Evolutionary conservation across 1,284 basidiomycete genomes (phyloP), one percentile per base, ranked within the genome.

Genomic region (Porphyrellus sp.): DNA sequence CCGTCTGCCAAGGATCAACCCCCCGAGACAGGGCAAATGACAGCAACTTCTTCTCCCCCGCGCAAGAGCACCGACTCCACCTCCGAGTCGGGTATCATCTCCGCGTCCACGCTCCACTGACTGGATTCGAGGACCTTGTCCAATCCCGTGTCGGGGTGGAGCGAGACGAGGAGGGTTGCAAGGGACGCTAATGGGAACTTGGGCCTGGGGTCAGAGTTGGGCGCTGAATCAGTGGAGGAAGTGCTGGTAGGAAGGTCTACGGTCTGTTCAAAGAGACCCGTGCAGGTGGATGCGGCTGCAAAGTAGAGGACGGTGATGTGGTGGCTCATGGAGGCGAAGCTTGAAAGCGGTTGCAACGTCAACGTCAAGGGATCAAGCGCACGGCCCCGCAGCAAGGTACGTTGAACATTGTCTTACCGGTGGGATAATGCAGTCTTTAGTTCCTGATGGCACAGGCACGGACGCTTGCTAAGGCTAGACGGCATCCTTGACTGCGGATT

Each of bases 1-100:
- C 16, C 16, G 16, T 9, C 15, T 4, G 23, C 15, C n/a, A 16
- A 28, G 8, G 41, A 40, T 49, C 49, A 90, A 23, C 88, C 88
- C 7, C 91, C 90, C 49, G 86, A 89, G 1, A 92, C 89, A 6
- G 88, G 90, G 59, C 86, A 88, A 43, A 93, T 91, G 28, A 91
- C 77, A 20, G 85, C 89, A 5, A 91, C 81, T 60, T 89, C 85
- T 65, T 92, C 87, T 13, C 88, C 89, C 9, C 86, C 86, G 35
- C 70, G 76, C 40, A 92, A 66, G 13, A 73, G 51, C n/a, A 78
- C 70, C 9, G 67, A 54, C 7, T 3, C 34, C 11, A 63, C 61
- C 12, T 74, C 70, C 3, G 76, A 74, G 54, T 83, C 76, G n/a
- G 85, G 81, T 12, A 90, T 78, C 85, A 90, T 89, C 68, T 89